Percentiles rank a stretch among this genome's conserved stretches.
phyloP scores from a whole-genome alignment of 2,329 filamentous ascomycete genomes.

The Aspergillus clavatus region DNA sequence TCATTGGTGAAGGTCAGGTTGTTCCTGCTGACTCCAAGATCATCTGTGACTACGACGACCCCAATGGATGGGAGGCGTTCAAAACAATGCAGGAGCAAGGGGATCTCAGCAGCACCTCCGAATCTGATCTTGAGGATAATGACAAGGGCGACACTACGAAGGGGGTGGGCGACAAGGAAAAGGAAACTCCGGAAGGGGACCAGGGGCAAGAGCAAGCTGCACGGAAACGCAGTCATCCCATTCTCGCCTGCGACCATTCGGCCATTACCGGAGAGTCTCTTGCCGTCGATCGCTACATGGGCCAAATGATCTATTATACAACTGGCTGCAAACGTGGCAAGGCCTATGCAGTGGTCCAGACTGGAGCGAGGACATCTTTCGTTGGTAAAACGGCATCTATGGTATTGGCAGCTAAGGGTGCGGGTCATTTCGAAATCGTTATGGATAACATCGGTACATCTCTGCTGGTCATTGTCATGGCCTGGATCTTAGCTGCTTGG shows the following conservation, averaged over 20 bases:
- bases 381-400: slow-evolving; percentile 70
- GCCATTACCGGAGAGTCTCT: slow-evolving; percentile 77
- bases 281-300: slow-evolving; percentile 64
- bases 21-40: slow-evolving; percentile 66
- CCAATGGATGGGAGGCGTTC: slow-evolving; percentile 64
- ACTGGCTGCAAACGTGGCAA: slow-evolving; percentile 78
- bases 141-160: slow-evolving; percentile 51
- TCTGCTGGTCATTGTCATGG: slow-evolving; percentile 69
- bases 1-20: slow-evolving; percentile 67
- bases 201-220: slow-evolving; percentile 14
- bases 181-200: slow-evolving; percentile 48
- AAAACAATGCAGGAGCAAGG: slow-evolving; percentile 60
- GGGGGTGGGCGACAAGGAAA: slow-evolving; percentile 46
- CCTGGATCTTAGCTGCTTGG: slow-evolving; percentile 70
- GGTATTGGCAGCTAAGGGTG: slow-evolving; percentile 68
- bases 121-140: slow-evolving; percentile 52
- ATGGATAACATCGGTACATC: slow-evolving; percentile 76
- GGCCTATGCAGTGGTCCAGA: slow-evolving; percentile 64
- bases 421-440: slow-evolving; percentile 75
- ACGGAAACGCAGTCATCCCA: slow-evolving; percentile 52
- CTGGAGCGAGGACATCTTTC: slow-evolving; percentile 66
- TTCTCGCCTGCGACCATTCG: slow-evolving; percentile 71
- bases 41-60: slow-evolving; percentile 66
- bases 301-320: slow-evolving; percentile 70
- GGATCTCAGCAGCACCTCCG: slow-evolving; percentile 47